A percentile compares a stretch with the other conserved stretches of the same genome.
Conservation (phyloP, 306 rosid genomes). For the Lathyrus sativus region DNA sequence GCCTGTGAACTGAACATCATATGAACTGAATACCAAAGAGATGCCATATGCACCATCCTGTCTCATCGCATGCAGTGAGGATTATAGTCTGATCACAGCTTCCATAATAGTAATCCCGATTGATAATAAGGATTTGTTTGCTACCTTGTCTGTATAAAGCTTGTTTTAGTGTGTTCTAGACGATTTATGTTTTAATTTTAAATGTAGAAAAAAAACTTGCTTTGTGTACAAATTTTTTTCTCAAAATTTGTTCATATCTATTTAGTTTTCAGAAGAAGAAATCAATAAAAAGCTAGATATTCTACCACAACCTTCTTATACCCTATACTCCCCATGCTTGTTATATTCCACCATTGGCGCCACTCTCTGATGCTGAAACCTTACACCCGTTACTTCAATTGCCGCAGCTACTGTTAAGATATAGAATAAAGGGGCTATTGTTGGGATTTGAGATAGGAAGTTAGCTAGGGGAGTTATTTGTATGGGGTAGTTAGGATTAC, state of each 20-base stretch:
- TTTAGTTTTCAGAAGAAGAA: not conserved
- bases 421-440: not conserved
- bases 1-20: not conserved
- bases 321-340: not conserved
- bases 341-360: not conserved
- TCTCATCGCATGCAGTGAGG: not conserved
- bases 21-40: not conserved
- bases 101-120: not conserved
- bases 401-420: not conserved
- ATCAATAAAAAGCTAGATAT: not conserved
- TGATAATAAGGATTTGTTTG: not conserved
- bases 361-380: not conserved
- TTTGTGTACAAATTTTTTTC: not conserved
- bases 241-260: not conserved
- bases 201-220: not conserved
- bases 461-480: not conserved
- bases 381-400: not conserved
- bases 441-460: not conserved
- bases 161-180: not conserved
- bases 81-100: not conserved
- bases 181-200: no score
- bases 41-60: not conserved
- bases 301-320: not conserved
- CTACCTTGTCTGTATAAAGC: not conserved
- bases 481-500: not conserved